phyloP scores from a whole-genome alignment of 2,329 filamentous ascomycete genomes.

The Nemania sp. region DNA sequence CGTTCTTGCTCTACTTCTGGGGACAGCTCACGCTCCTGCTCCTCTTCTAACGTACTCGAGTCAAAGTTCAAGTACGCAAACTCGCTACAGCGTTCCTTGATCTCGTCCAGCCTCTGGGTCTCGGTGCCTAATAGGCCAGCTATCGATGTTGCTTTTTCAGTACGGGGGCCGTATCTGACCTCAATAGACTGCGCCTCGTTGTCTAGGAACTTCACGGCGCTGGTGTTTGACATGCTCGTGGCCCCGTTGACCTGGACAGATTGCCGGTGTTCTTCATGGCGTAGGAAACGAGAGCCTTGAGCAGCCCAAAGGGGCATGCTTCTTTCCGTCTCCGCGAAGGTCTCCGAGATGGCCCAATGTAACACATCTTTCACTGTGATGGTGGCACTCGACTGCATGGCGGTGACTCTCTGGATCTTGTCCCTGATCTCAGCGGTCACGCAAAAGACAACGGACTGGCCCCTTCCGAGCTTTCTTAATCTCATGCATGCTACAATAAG shows the following conservation, averaged over 20 bases:
- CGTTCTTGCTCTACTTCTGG: conserved; percentile 24
- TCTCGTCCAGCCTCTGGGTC: neutral
- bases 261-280: conserved; percentile 20
- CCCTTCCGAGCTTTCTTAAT: conserved; percentile 69
- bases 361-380: conserved; percentile 4
- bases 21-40: conserved; percentile 28
- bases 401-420: conserved; percentile 50
- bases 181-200: conserved; percentile 18
- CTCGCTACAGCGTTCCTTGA: conserved; percentile 13
- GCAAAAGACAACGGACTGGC: conserved; percentile 68
- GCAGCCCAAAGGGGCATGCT: conserved; percentile 25
- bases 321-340: conserved; percentile 15
- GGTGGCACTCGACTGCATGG: neutral
- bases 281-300: conserved; percentile 20
- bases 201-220: conserved; percentile 12
- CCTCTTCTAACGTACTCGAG: conserved; percentile 19
- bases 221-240: neutral
- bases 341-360: conserved; percentile 22
- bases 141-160: neutral
- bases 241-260: neutral
- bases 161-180: conserved; percentile 12
- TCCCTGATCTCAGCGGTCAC: conserved; percentile 61
- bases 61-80: conserved; percentile 14
- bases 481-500: conserved; percentile 64
- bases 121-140: neutral